phyloP scores from a whole-genome alignment of 2,329 filamentous ascomycete genomes.

The Lasiodiplodia theobromae region DNA sequence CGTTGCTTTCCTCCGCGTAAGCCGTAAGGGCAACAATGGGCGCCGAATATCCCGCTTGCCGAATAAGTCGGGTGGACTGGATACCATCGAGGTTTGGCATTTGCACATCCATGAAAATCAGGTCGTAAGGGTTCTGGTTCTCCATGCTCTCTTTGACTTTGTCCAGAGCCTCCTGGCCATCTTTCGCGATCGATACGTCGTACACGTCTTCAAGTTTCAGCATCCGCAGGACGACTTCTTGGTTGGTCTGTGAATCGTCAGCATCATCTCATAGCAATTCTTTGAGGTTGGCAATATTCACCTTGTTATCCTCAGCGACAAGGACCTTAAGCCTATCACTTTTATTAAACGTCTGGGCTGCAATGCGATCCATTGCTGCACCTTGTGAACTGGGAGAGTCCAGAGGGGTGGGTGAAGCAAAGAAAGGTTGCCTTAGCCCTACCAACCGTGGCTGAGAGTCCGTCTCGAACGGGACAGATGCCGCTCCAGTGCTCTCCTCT shows the following conservation, averaged over 20 bases:
- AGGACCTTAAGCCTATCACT: conserved; percentile 76
- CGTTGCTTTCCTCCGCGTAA: conserved; percentile 88
- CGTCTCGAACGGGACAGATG: conserved; percentile 56
- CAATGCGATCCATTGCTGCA: conserved; percentile 70
- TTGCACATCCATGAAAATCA: conserved; percentile 96
- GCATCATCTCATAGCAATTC: background rate
- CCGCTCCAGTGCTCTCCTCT: conserved; percentile 41
- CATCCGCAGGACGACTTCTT: conserved; percentile 64
- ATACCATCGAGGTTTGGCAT: conserved; percentile 95
- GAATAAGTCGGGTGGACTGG: conserved; percentile 83
- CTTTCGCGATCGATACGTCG: conserved; percentile 84
- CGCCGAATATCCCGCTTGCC: conserved; percentile 83
- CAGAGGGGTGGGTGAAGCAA: conserved; percentile 59
- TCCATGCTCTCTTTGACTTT: conserved; percentile 84
- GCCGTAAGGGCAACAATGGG: conserved; percentile 92
- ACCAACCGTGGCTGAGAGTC: conserved; percentile 80
- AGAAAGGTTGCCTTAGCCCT: conserved; percentile 84
- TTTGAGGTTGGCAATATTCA: conserved; percentile 41
- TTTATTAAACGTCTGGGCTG: conserved; percentile 65
- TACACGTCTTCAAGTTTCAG: conserved; percentile 80
- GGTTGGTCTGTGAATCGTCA: conserved; percentile 41
- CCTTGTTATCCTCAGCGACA: conserved; percentile 80
- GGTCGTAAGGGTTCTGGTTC: conserved; percentile 73
- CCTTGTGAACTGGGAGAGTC: conserved; percentile 67
- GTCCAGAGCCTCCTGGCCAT: conserved; percentile 81